Evolutionary conservation across 345 rosid genomes (phyloP), one percentile per base, ranked within the genome.

Genomic region (Eutrema heterophyllum): DNA sequence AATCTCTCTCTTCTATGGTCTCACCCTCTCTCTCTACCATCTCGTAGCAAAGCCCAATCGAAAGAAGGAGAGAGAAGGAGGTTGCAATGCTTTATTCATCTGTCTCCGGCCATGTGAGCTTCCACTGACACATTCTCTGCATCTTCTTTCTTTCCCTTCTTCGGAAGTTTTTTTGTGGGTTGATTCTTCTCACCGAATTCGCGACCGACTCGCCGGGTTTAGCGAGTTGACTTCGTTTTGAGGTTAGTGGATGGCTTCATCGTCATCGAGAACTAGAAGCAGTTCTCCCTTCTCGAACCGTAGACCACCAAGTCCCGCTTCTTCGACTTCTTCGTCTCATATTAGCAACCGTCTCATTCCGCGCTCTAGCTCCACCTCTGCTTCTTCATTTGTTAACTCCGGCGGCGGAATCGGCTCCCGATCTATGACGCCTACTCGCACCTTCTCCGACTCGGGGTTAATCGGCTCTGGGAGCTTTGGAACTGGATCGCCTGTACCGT

Each of bases 181-280:
- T 49, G 36, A 27, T 71, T 59, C 58, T 55, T 38, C 66, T 16
- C 68, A 58, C 73, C 72, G 66, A 48, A n/a, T 64, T 73, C 55
- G 53, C 44, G 18, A 26, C 73, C 69, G 83, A 84, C 80, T 81
- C 78, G 14, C 74, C 64, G 81, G 40, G 30, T 71, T 78, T 82
- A 61, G 58, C 56, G 84, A 83, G 83, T 76, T 81, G 67, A 78
- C 77, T 18, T 73, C 74, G 75, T 26, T 46, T 70, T 52, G 41
- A 35, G 41, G 71, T 39, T 30, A 50, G 84, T 90, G 93, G 87
- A 78, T 78, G 81, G 81, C 81, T 67, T 78, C 97, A 50, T 90
- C 96, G 12, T 90, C 95, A 40, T 92, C 97, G 1, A 86, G 88
- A 70, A 88, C 89, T n/a, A 79, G 98, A 32, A 90, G 96, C 82